Conservation (phyloP, 306 rosid species). For the Alnus glutinosa region DNA sequence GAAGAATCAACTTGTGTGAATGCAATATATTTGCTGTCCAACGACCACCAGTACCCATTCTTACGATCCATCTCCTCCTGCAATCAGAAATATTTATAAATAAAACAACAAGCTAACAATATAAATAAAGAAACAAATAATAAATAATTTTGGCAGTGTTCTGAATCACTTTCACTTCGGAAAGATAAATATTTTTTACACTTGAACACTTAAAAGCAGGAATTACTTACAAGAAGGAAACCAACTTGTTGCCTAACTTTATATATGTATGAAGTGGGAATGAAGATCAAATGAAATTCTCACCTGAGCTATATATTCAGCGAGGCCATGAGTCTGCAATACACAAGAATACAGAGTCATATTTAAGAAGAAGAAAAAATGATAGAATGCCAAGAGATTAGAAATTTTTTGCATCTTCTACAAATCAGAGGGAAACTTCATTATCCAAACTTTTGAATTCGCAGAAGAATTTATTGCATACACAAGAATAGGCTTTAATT, state of each 20-base stretch:
- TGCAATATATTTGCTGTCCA: constrained; percentile 81
- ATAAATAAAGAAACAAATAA: constrained; percentile 12
- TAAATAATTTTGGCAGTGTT: neutral
- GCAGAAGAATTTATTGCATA: constrained; percentile 2
- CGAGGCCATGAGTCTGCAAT: constrained; percentile 88
- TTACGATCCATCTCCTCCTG: constrained; percentile 99
- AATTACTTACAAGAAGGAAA: constrained; percentile 18
- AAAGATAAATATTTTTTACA: constrained; percentile 11
- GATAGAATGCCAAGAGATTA: constrained; percentile 2
- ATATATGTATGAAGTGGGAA: neutral
- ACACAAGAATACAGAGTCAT: constrained; percentile 35
- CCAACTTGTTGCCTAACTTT: neutral
- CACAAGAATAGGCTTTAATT: constrained; percentile 3
- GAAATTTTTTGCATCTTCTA: constrained; percentile 13
- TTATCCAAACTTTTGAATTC: no score
- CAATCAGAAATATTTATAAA: constrained; percentile 32
- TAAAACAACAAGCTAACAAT: constrained; percentile 15
- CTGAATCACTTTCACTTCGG: neutral
- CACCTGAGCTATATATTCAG: constrained; percentile 99
- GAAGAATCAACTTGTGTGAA: constrained; percentile 94
- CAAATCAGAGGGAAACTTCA: constrained; percentile 9
- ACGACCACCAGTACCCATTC: constrained; percentile 98
- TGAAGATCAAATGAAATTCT: constrained; percentile 33
- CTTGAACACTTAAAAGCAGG: constrained; percentile 19
- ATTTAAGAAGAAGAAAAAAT: constrained; percentile 11